Conservation (phyloP, 345 rosid genomes). For the Erysimum cheiranthoides region DNA sequence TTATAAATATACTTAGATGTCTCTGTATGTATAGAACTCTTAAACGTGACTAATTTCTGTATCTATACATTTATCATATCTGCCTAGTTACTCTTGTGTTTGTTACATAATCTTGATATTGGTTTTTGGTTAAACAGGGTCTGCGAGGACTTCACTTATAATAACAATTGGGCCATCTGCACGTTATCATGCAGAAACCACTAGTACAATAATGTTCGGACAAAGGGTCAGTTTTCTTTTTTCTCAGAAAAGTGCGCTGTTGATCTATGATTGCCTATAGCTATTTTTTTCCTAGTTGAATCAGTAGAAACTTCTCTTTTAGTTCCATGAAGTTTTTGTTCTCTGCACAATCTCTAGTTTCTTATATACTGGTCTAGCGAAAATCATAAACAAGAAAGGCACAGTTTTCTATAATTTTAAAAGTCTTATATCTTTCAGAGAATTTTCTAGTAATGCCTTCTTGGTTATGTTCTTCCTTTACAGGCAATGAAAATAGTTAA, state of each 20-base stretch:
- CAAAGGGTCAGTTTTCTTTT: slow-evolving; percentile 72
- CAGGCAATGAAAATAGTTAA: slow-evolving; percentile 99
- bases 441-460: not conserved
- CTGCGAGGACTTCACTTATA: slow-evolving; percentile 93
- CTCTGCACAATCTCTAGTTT: slow-evolving; percentile 6
- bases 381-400: slow-evolving; percentile 14
- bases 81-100: not conserved
- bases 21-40: not conserved
- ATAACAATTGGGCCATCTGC: slow-evolving; percentile 88
- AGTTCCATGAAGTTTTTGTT: slow-evolving; percentile 17
- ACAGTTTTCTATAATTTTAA: not conserved
- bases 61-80: not conserved
- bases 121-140: slow-evolving; percentile 54
- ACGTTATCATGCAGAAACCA: slow-evolving; percentile 84
- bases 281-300: not conserved
- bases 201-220: slow-evolving; percentile 92
- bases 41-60: not conserved
- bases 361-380: not conserved
- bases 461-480: slow-evolving; percentile 39
- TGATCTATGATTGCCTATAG: slow-evolving; percentile 2
- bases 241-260: slow-evolving; percentile 3
- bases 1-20: not conserved
- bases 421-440: slow-evolving; percentile 16
- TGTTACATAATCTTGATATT: slow-evolving; percentile 5
- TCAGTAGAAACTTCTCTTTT: not conserved